Evolutionary conservation across 148 eudicot species (phyloP).

Genomic region (Agrostemma githago): DNA sequence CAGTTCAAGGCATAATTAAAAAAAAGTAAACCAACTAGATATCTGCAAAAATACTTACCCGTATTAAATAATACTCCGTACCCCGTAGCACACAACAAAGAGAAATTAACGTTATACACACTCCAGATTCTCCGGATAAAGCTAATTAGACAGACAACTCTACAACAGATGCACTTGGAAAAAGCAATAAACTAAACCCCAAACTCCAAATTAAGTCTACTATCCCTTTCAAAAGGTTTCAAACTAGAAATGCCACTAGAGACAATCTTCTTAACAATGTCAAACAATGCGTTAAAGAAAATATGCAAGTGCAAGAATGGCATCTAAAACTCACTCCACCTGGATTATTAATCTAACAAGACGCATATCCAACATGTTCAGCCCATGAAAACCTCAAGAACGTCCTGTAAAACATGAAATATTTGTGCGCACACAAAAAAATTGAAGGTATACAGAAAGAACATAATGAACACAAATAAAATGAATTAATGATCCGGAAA

Average conservation of each 20-base stretch:
- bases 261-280: neutral
- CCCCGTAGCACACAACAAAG: neutral
- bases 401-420: slow-evolving; percentile 36
- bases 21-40: neutral
- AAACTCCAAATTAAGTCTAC: neutral
- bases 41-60: neutral
- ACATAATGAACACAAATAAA: neutral
- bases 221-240: neutral
- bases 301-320: slow-evolving; percentile 9
- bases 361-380: slow-evolving; percentile 33
- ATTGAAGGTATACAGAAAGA: slow-evolving; percentile 18
- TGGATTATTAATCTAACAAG: slow-evolving; percentile 29
- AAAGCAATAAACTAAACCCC: neutral
- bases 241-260: neutral
- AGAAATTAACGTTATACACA: neutral
- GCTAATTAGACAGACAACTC: neutral
- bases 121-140: neutral
- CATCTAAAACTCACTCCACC: slow-evolving; percentile 31
- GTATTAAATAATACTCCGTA: no score
- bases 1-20: neutral
- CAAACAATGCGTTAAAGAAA: neutral
- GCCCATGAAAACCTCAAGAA: slow-evolving; percentile 39
- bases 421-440: slow-evolving; percentile 18
- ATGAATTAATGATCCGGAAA: neutral
- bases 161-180: neutral